These are phyloP conservation scores for Thielaviopsis punctulata DNA, from an alignment of 2,329 filamentous ascomycete genomes.

Conservation along the genomic window DNA sequence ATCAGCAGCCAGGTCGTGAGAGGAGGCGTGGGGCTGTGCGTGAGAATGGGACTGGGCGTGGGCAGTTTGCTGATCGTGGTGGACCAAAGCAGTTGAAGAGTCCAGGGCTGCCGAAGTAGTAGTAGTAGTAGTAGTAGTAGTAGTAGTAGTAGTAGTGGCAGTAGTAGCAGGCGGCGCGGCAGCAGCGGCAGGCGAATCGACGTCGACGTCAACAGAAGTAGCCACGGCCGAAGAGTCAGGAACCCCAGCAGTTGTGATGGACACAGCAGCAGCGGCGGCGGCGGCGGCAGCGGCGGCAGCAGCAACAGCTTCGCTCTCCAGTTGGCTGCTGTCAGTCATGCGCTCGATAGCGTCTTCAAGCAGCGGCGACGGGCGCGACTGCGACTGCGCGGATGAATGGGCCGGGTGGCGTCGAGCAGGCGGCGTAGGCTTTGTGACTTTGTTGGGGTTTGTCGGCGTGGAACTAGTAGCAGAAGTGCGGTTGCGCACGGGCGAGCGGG, in stretches of 20 bases:
- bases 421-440: constrained; percentile 9
- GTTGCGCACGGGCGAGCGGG: constrained; percentile 6
- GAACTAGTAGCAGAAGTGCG: neutral
- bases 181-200: neutral
- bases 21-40: constrained; percentile 10
- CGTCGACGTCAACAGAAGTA: neutral
- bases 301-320: neutral
- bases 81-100: neutral
- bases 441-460: neutral
- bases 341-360: constrained; percentile 8
- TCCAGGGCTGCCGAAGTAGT: neutral
- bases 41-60: constrained; percentile 9
- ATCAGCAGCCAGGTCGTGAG: constrained; percentile 9
- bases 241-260: neutral
- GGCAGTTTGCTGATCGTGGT: constrained; percentile 5
- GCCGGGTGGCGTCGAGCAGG: neutral
- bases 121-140: neutral
- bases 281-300: neutral
- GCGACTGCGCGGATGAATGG: too few relatives aligned
- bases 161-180: neutral
- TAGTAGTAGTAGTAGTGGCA: neutral
- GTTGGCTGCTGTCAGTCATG: constrained; percentile 5
- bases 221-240: too few relatives aligned
- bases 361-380: constrained; percentile 6
- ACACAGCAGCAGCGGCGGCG: neutral